Conservation (phyloP, 768 basidiomycete species). For the Xerocomus potaroensis region DNA sequence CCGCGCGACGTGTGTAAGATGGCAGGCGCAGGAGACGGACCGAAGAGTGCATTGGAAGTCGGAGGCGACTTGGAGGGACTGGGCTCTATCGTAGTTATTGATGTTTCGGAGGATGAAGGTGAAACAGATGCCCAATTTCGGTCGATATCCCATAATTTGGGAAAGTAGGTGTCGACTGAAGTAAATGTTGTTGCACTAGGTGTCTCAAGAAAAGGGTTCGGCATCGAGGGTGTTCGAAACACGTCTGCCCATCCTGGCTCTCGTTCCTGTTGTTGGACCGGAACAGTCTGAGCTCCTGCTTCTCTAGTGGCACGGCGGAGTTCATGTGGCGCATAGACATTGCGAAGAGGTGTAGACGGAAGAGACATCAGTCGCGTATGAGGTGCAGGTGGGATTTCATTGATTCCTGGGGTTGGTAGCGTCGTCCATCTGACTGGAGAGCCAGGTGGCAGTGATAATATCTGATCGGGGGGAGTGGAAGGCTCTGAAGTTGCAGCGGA, state of each 20-base stretch:
- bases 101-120: constrained; percentile 25
- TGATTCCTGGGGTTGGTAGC: constrained; percentile 55
- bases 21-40: constrained; percentile 52
- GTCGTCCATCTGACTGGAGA: constrained; percentile 44
- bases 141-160: constrained; percentile 82
- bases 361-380: constrained; percentile 46
- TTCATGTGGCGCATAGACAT: constrained; percentile 17
- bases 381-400: constrained; percentile 64
- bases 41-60: constrained; percentile 45
- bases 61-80: constrained; percentile 14
- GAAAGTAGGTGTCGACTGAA: constrained; percentile 73
- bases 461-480: constrained; percentile 38
- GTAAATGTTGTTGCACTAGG: constrained; percentile 56
- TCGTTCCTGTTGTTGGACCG: constrained; percentile 12
- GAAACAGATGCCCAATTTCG: constrained; percentile 34
- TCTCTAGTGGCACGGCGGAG: constrained; percentile 13
- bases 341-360: constrained; percentile 35
- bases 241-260: constrained; percentile 36
- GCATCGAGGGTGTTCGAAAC: constrained; percentile 65
- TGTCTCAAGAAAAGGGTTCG: constrained; percentile 79
- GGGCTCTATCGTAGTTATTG: constrained; percentile 18
- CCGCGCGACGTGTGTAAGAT: constrained; percentile 65
- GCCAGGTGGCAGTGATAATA: constrained; percentile 26
- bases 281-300: constrained; percentile 19
- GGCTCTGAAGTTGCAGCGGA: constrained; percentile 14